A percentile compares a stretch with the other conserved stretches of the same genome.
These are phyloP conservation scores for Rhynchosporium secalis DNA, from an alignment of 2,329 filamentous ascomycete species.

Conservation along the genomic window DNA sequence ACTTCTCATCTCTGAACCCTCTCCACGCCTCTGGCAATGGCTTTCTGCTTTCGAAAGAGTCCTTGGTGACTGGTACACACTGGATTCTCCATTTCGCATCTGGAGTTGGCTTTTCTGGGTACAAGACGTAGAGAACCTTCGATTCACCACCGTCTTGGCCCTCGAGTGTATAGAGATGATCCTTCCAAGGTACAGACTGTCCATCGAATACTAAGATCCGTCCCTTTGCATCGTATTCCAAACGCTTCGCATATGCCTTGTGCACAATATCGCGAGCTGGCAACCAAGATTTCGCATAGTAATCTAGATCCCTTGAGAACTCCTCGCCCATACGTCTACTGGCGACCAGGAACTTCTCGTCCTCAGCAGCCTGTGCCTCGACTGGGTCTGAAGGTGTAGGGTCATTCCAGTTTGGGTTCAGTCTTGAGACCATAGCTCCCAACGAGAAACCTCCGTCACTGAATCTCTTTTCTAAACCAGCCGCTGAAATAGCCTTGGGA, in stretches of 20 bases:
- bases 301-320: constrained; percentile 78
- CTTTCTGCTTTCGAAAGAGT: constrained; percentile 90
- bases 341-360: constrained; percentile 75
- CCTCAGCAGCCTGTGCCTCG: constrained; percentile 71
- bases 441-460: constrained; percentile 80
- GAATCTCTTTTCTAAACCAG: constrained; percentile 79
- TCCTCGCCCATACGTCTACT: constrained; percentile 85
- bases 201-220: constrained; percentile 77
- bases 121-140: constrained; percentile 82
- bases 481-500: constrained; percentile 63
- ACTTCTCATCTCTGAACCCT: constrained; percentile 81
- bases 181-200: constrained; percentile 89
- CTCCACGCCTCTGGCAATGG: constrained; percentile 89
- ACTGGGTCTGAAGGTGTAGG: constrained; percentile 51
- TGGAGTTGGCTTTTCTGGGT: constrained; percentile 76
- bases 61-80: constrained; percentile 79
- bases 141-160: constrained; percentile 53
- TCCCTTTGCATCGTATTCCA: constrained; percentile 68
- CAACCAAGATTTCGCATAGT: constrained; percentile 76
- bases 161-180: constrained; percentile 90
- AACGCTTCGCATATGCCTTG: constrained; percentile 69
- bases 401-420: constrained; percentile 83
- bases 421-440: constrained; percentile 75
- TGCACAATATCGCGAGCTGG: constrained; percentile 81
- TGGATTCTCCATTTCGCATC: constrained; percentile 91